Base-by-base conservation (phyloP, 2,329 filamentous ascomycete genomes). In the Hypoxylon sp. region DNA sequence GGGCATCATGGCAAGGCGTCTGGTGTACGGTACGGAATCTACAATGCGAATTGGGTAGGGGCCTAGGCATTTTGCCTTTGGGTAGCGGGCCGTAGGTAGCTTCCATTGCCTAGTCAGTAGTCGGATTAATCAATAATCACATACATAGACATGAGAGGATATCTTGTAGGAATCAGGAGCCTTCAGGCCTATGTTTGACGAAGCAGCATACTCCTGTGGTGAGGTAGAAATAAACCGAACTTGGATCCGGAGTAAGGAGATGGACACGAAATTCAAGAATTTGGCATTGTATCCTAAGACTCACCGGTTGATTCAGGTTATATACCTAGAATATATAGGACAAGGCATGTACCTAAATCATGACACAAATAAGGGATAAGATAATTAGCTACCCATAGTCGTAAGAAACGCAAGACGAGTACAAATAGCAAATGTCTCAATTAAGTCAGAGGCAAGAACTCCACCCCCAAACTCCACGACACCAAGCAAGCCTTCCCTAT, bases 1-100 rank as follows among this genome's bases (percentile, higher is more conserved):
- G 42, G 24, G 48, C 32, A 60, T 61, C 44, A 69, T 56, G 45
- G 65, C 61, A 65, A 42, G 65, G 65, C 58, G 65, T 62, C 60
- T 28, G 61, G 61, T n/a, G 50, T 54, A 56, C 6, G 28, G 24
- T 26, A 26, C 24, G 3, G 52, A 20, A 20, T 61, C 45, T 4
- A 16, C 30, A n/a, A n/a, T 18, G 7, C 44, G 38, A 24, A 28
- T 28, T 22, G n/a, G n/a, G n/a, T 14, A 16, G 36, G 36, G 20
- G n/a, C 48, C 40, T 9, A 18, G 28, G 20, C 28, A 14, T 50
- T n/a, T n/a, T 48, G 30, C 7, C 22, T 32, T 50, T 48, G 46
- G 20, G 48, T 63, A 63, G 22, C 38, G 22, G 26, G 48, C 44
- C 18, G 18, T n/a, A 24, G 16, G n/a, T 51, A 16, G n/a, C 53